These are phyloP conservation scores for Alternaria rosae DNA, from an alignment of 2,329 filamentous ascomycete genomes.

Conservation along the genomic window DNA sequence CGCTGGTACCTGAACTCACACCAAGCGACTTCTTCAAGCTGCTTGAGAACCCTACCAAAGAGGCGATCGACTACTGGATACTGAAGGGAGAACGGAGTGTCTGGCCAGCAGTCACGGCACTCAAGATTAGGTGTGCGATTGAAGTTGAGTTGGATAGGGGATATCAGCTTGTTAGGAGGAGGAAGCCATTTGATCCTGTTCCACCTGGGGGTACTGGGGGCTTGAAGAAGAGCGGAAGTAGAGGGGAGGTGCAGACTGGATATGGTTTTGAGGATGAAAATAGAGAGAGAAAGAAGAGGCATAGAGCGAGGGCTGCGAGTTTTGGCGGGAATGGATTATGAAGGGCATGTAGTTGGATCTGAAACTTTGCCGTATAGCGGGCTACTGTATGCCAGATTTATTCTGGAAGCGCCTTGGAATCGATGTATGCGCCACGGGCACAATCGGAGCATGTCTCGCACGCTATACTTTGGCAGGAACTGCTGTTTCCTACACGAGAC, in stretches of 20 bases:
- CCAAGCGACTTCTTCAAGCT: conserved; percentile 76
- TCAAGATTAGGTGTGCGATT: conserved; percentile 82
- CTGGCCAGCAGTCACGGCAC: conserved; percentile 85
- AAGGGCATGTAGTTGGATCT: neutral
- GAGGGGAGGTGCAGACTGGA: conserved; percentile 24
- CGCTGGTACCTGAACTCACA: conserved; percentile 80
- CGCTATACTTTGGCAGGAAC: neutral
- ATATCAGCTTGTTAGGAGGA: conserved; percentile 77
- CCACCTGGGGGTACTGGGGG: conserved; percentile 13
- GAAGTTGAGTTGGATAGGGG: conserved; percentile 88
- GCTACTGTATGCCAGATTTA: neutral
- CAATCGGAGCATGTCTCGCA: neutral
- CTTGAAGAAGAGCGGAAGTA: conserved; percentile 35
- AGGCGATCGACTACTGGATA: conserved; percentile 85
- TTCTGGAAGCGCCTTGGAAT: neutral
- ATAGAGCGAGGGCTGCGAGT: conserved; percentile 38
- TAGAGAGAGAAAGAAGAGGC: conserved; percentile 7
- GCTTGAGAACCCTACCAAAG: conserved; percentile 81
- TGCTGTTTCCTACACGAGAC: neutral
- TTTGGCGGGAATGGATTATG: conserved; percentile 29
- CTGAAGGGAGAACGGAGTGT: conserved; percentile 83
- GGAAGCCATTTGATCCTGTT: conserved; percentile 51
- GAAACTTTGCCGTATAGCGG: neutral
- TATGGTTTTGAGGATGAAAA: conserved; percentile 19
- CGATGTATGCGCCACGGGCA: neutral